Conservation (phyloP, 768 basidiomycete species). For the Russula emetica region DNA sequence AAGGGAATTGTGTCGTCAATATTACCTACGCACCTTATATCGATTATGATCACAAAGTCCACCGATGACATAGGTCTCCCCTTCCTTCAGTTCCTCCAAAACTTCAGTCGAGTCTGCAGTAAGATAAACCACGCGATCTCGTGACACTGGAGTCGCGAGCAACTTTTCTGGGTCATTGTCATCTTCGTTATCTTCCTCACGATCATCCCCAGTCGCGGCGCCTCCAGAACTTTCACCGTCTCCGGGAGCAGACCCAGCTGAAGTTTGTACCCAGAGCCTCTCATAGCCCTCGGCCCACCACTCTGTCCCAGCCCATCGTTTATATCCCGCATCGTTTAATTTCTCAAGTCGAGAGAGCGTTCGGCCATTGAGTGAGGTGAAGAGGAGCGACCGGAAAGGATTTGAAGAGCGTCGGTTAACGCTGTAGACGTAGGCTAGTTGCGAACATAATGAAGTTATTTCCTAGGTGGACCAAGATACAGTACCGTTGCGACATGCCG, state of each 20-base stretch:
- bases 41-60: slow-evolving; percentile 96
- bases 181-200: slow-evolving; percentile 4
- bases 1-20: not conserved
- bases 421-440: slow-evolving; percentile 89
- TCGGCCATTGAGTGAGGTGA: slow-evolving; percentile 74
- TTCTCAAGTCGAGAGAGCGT: slow-evolving; percentile 61
- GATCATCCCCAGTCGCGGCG: not conserved
- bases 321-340: slow-evolving; percentile 62
- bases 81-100: slow-evolving; percentile 72
- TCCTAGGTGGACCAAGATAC: slow-evolving; percentile 52
- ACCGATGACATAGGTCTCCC: slow-evolving; percentile 91
- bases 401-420: slow-evolving; percentile 68
- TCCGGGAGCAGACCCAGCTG: slow-evolving; percentile 7
- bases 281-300: slow-evolving; percentile 83
- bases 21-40: slow-evolving; percentile 61
- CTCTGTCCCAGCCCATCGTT: slow-evolving; percentile 74
- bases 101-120: slow-evolving; percentile 92
- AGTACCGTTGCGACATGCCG: not conserved
- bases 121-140: slow-evolving; percentile 72
- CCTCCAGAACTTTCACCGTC: slow-evolving; percentile 11
- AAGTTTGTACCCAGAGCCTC: slow-evolving; percentile 49
- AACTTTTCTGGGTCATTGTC: slow-evolving; percentile 5
- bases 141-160: slow-evolving; percentile 18
- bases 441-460: slow-evolving; percentile 81
- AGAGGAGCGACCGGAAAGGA: slow-evolving; percentile 70